These are phyloP conservation scores for Porcisia hertigi DNA, from an alignment of 208 protist genomes.

Conservation along the genomic window DNA sequence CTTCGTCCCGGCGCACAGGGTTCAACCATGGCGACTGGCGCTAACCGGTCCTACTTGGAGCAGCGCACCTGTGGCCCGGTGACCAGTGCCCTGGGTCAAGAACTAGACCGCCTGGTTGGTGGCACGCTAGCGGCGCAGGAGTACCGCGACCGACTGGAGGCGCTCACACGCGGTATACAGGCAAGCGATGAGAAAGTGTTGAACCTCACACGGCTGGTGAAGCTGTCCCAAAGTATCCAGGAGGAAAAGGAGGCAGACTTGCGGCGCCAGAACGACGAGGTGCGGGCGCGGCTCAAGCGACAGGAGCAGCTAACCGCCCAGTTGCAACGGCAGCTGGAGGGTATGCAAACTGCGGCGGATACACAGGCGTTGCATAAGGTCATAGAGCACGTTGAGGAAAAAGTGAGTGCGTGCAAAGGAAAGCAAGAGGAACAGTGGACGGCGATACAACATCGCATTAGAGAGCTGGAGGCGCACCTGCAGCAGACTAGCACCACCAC, in stretches of 20 bases:
- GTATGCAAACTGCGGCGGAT: slow-evolving; percentile 17
- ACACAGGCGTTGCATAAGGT: slow-evolving; percentile 24
- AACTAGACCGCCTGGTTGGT: slow-evolving; percentile 59
- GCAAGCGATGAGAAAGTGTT: slow-evolving; percentile 79
- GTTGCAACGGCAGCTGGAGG: slow-evolving; percentile 47
- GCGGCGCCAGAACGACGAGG: slow-evolving; percentile 65
- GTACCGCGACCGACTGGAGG: slow-evolving; percentile 55
- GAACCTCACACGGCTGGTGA: slow-evolving; percentile 81
- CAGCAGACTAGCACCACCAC: background rate
- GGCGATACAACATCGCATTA: slow-evolving; percentile 22
- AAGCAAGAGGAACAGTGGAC: slow-evolving; percentile 32
- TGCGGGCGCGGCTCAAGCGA: slow-evolving; percentile 60
- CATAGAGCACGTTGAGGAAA: slow-evolving; percentile 19
- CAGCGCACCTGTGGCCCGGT: slow-evolving; percentile 1
- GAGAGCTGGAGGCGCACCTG: slow-evolving; percentile 16
- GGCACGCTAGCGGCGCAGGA: slow-evolving; percentile 73
- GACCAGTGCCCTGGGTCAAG: slow-evolving; percentile 23
- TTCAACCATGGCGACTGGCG: background rate
- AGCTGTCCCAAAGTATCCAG: slow-evolving; percentile 72
- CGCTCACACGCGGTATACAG: slow-evolving; percentile 42
- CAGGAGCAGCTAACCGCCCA: slow-evolving; percentile 63
- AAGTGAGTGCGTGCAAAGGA: slow-evolving; percentile 7
- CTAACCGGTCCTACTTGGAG: background rate
- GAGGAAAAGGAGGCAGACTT: slow-evolving; percentile 73
- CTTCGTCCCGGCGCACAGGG: slow-evolving; percentile 3